Evolutionary conservation across 2,329 filamentous ascomycete species (phyloP).

Genomic region (Lojkania enalia): DNA sequence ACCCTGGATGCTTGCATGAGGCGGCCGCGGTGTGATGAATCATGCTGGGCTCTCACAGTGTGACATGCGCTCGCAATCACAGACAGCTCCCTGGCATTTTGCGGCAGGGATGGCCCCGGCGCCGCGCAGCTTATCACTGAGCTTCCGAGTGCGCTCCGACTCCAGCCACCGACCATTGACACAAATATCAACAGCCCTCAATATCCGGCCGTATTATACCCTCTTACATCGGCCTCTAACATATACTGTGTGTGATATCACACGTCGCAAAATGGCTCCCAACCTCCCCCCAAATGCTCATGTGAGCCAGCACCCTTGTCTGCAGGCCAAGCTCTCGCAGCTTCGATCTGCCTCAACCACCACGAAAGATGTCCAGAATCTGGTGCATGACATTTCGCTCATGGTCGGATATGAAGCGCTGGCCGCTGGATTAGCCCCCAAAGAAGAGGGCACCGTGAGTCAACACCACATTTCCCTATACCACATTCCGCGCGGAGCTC

Average conservation of each 20-base stretch:
- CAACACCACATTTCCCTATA: slow-evolving; percentile 5
- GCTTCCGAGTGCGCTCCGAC: not conserved
- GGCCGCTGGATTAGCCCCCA: slow-evolving; percentile 61
- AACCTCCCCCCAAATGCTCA: slow-evolving; percentile 63
- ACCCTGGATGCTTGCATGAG: slow-evolving; percentile 5
- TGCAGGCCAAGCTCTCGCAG: slow-evolving; percentile 86
- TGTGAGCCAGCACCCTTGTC: slow-evolving; percentile 82
- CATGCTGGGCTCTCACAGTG: slow-evolving; percentile 5
- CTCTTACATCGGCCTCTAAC: slow-evolving; percentile 7
- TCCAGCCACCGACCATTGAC: no score
- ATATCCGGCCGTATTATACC: not conserved
- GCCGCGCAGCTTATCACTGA: not conserved
- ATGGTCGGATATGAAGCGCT: slow-evolving; percentile 85
- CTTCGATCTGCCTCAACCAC: slow-evolving; percentile 73
- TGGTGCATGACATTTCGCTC: slow-evolving; percentile 84
- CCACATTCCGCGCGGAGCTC: slow-evolving; percentile 3
- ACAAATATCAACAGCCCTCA: slow-evolving; percentile 4
- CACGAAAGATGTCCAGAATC: slow-evolving; percentile 74
- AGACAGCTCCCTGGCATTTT: not conserved
- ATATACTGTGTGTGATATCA: slow-evolving; percentile 8
- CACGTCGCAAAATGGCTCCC: slow-evolving; percentile 31
- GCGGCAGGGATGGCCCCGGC: not conserved
- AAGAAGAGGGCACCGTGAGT: slow-evolving; percentile 66
- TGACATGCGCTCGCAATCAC: slow-evolving; percentile 3
- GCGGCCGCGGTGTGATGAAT: slow-evolving; percentile 11